Conservation (phyloP, 805 yeast genomes). For the Candida sithepensis region DNA sequence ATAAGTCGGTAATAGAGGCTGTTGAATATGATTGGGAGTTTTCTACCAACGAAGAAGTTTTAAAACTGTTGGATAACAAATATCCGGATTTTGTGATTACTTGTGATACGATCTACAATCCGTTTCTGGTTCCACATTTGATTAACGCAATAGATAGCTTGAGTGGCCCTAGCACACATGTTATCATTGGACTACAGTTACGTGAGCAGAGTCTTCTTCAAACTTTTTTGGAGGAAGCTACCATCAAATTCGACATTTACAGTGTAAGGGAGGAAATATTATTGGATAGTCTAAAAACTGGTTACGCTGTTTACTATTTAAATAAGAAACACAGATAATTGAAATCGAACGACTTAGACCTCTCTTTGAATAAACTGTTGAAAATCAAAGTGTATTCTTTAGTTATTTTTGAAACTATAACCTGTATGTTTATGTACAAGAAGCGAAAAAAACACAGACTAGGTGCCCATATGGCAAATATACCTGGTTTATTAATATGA, state of each 20-base stretch:
- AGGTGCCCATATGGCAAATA: no score
- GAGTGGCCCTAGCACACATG: conserved; percentile 33
- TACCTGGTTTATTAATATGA: no score
- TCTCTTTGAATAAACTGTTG: no score
- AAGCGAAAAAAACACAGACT: background rate
- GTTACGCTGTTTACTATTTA: conserved; percentile 44
- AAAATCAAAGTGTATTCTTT: no score
- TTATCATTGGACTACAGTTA: conserved; percentile 48
- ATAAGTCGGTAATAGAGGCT: conserved; percentile 35
- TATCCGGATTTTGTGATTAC: conserved; percentile 51
- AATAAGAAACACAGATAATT: no score
- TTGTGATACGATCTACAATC: conserved; percentile 66
- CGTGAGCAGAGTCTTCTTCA: conserved; percentile 51
- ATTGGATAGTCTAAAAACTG: conserved; percentile 32
- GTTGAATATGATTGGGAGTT: conserved; percentile 63
- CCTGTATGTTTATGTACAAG: conserved; percentile 9
- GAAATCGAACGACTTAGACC: no score
- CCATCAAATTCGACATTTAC: conserved; percentile 34
- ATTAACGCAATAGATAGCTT: conserved; percentile 38
- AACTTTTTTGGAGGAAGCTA: conserved; percentile 36
- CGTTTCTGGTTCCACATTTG: conserved; percentile 49
- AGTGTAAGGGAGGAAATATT: conserved; percentile 32
- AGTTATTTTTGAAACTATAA: no score
- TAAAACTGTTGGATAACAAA: conserved; percentile 2
- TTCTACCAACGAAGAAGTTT: conserved; percentile 16